Base-by-base conservation (phyloP, 1,284 basidiomycete species). In the Malassezia dermatis region DNA sequence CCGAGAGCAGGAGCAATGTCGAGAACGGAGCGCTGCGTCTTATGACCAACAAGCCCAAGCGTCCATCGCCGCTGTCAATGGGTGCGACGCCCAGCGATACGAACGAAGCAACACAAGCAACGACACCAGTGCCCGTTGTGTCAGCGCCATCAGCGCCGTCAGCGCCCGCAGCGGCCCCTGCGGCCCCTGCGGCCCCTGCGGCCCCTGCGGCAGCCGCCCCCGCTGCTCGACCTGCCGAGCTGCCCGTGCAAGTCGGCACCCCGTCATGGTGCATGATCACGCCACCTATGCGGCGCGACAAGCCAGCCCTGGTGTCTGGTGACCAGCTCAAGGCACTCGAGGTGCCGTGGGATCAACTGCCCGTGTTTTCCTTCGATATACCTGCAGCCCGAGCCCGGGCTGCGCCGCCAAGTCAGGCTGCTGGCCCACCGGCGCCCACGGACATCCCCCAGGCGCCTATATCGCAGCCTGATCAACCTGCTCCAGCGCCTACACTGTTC, bases 31-130 rank as follows among this genome's bases (percentile, higher is more conserved):
- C 28, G 23, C 28, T 45, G 17, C 44, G 44, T 31, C 11, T 13
- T 30, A 24, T 45, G 21, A n/a, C 44, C n/a, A 55, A 52, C 23
- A 51, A 48, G 46, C 55, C 55, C 8, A 57, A 57, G 17, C 35
- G 45, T 15, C 55, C 55, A 24, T 57, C 55, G 31, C 55, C 55
- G 6, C 35, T 57, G 12, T 19, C 55, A 1, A 47, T 51, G 34
- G 34, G 19, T n/a, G 27, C 17, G 24, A 28, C 40, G 34, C 23
- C 42, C 13, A 31, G 13, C 10, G 13, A 39, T n/a, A 53, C 1
- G 19, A 23, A 17, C 17, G 23, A n/a, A 11, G 32, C 32, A 13
- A 13, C 32, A 13, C 32, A 24, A 8, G 26, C 27, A 21, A 12
- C 40, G 40, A 8, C 24, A 21, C 40, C 40, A 2, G 26, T 6